A percentile compares a stretch with the other conserved stretches of the same genome.
Evolutionary conservation across 1,139 yeast genomes (phyloP).

Genomic region (Kazachstania sp.): DNA sequence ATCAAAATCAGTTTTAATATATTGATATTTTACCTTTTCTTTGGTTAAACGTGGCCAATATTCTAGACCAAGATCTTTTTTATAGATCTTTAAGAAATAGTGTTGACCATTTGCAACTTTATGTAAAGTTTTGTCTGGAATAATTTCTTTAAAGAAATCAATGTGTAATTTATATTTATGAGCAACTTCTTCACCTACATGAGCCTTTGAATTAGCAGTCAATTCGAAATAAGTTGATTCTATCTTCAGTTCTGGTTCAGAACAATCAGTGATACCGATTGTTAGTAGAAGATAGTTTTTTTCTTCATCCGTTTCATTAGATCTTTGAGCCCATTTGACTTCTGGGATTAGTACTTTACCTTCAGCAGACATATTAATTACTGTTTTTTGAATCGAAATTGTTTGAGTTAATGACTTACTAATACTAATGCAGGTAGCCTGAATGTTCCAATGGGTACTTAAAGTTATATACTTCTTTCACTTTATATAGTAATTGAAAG

Average conservation of each 20-base stretch:
- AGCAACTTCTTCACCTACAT: constrained; percentile 39
- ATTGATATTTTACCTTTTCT: constrained; percentile 60
- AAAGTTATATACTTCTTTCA: too few species aligned
- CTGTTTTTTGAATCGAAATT: not conserved
- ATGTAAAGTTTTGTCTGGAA: constrained; percentile 52
- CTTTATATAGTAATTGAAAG: not conserved
- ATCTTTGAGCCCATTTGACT: constrained; percentile 96
- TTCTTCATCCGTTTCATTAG: constrained; percentile 56
- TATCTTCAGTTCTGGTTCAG: constrained; percentile 53
- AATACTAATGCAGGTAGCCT: too few species aligned
- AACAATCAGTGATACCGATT: constrained; percentile 64
- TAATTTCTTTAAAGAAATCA: constrained; percentile 68
- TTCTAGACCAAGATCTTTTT: constrained; percentile 61
- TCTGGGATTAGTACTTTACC: constrained; percentile 22
- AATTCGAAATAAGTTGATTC: constrained; percentile 51
- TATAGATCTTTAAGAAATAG: constrained; percentile 49
- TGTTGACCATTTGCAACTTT: constrained; percentile 67
- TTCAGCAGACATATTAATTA: constrained; percentile 2
- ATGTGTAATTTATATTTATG: constrained; percentile 49
- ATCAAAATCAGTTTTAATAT: constrained; percentile 89
- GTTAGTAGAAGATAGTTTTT: constrained; percentile 74
- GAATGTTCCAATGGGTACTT: too few species aligned
- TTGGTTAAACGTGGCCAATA: constrained; percentile 90
- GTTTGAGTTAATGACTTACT: too few species aligned
- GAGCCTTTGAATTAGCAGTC: constrained; percentile 38